Percentiles rank a stretch among this genome's conserved stretches.
Evolutionary conservation across 106 monocot genomes (phyloP).

Genomic region (Allium sativum): DNA sequence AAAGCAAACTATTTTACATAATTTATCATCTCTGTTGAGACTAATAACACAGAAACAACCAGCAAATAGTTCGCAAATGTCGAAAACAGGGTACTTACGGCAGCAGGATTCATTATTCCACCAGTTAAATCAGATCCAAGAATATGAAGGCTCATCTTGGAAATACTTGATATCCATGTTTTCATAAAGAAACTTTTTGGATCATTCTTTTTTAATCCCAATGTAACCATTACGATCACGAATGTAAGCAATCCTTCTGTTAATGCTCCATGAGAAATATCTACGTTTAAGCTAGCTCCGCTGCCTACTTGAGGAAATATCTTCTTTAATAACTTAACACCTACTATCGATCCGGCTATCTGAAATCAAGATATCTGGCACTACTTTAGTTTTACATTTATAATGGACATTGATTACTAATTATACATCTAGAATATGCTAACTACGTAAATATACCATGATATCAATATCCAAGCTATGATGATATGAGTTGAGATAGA

Average conservation of each 20-base stretch:
- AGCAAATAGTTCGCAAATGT: too few species aligned
- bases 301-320: slow-evolving; percentile 58
- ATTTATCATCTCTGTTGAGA: too few species aligned
- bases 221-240: slow-evolving; percentile 46
- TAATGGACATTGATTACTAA: too few species aligned
- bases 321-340: slow-evolving; percentile 43
- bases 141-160: slow-evolving; percentile 65
- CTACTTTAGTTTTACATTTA: too few species aligned
- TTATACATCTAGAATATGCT: too few species aligned
- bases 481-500: too few species aligned
- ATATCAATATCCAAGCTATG: too few species aligned
- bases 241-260: slow-evolving; percentile 84
- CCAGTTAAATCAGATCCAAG: slow-evolving; percentile 91
- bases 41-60: too few species aligned
- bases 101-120: slow-evolving; percentile 97
- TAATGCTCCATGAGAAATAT: slow-evolving; percentile 75
- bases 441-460: too few species aligned
- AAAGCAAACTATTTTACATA: too few species aligned
- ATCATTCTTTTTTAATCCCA: slow-evolving; percentile 60
- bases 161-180: slow-evolving; percentile 85
- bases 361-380: slow-evolving; percentile 3
- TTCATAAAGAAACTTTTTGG: slow-evolving; percentile 84
- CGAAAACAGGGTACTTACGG: slow-evolving; percentile 36
- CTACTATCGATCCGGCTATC: slow-evolving; percentile 58
- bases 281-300: slow-evolving; percentile 65